phyloP scores from a whole-genome alignment of 257 asterid genomes.

The Primulina tabacum region DNA sequence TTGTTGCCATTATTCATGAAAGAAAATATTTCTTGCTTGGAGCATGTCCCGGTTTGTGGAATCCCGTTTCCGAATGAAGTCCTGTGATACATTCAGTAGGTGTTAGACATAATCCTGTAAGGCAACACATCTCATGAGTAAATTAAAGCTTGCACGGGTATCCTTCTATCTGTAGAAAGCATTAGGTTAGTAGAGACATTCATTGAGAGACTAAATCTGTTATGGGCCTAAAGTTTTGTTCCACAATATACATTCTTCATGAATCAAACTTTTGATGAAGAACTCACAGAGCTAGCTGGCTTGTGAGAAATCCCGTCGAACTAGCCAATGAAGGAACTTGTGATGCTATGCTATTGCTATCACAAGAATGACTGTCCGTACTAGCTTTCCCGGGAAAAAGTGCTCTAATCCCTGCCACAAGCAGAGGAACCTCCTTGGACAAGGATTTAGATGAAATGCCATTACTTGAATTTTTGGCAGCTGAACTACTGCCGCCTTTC shows the following conservation, averaged over 20 bases:
- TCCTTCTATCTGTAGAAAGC: not conserved
- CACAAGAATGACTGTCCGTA: not conserved
- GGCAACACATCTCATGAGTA: not conserved
- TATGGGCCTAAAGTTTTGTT: too few relatives aligned
- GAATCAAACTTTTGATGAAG: too few relatives aligned
- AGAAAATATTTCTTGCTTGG: not conserved
- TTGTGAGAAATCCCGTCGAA: too few relatives aligned
- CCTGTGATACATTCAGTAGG: not conserved
- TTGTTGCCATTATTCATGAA: not conserved
- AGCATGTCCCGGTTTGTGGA: not conserved
- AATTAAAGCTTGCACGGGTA: not conserved
- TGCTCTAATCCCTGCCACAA: not conserved
- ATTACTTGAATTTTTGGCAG: not conserved
- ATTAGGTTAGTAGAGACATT: not conserved
- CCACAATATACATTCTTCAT: too few relatives aligned
- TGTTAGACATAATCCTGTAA: not conserved
- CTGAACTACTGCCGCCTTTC: not conserved
- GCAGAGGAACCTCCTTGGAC: not conserved
- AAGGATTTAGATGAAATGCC: not conserved
- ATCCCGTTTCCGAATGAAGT: not conserved
- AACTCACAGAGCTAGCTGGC: too few relatives aligned
- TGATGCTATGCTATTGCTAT: not conserved
- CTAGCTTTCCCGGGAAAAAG: too few relatives aligned
- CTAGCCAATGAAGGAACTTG: not conserved
- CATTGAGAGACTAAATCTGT: too few relatives aligned